Evolutionary conservation across 192 early-diverging fungal genomes (phyloP), one percentile per base, ranked within the genome.

Genomic region (Dispira simplex): DNA sequence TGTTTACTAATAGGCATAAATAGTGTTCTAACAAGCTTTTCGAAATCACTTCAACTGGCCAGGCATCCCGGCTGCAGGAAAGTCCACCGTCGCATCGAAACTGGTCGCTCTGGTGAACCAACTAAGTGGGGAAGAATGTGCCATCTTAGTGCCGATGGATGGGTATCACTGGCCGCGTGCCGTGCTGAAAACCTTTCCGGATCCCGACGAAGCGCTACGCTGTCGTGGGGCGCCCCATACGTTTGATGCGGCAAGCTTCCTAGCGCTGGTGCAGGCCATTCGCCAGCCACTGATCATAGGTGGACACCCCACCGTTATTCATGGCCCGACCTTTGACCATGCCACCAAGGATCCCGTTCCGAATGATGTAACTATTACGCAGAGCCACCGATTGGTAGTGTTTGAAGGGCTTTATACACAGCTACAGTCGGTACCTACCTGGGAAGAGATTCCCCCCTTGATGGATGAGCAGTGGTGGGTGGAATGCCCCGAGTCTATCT

Each of bases 391-490:
- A 53, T 25, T 53, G 1, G 51, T 53, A 18, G 8, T 53, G 20
- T 53, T 53, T 26, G 51, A 53, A 26, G 51, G 51, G 1, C 51
- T 53, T 18, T 53, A 53, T n/a, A 20, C n/a, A 25, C 51, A 53
- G 3, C 51, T 53, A 11, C 21, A 20, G 20, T 53, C 51, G 20
- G 18, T n/a, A 20, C 12, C 10, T n/a, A 11, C n/a, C 51, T 53
- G 51, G 51, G 21, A 53, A 53, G 51, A 53, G 21, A 53, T 53
- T 26, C 51, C 51, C 10, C 51, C 51, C 8, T 53, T 53, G 26
- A 53, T 53, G 51, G 51, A 53, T 26, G 51, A 53, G 26, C 21
- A 20, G 3, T 53, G 51, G 51, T 53, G 51, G 51, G 26, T 53
- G 26, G 51, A 53, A 26, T 53, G 51, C 26, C 51, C 51, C 51